Percentiles rank a stretch among this genome's conserved stretches.
Evolutionary conservation across 2,329 filamentous ascomycete species (phyloP).

Genomic region (Talaromyces sp.): DNA sequence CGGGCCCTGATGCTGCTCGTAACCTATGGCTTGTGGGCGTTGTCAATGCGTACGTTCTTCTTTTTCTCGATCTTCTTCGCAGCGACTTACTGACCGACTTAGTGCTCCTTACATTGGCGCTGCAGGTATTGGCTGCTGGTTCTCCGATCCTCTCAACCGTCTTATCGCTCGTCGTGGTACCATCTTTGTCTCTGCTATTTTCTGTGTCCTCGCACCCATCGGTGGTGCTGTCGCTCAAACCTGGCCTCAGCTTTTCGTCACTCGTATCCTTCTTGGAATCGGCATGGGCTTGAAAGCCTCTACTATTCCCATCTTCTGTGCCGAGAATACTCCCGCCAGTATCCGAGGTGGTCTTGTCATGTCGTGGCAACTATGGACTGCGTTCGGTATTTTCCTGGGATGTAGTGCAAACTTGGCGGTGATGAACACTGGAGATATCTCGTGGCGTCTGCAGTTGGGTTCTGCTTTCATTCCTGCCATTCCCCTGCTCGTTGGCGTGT

Average conservation of each 20-base stretch:
- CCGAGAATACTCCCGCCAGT: constrained; percentile 52
- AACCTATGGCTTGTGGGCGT: constrained; percentile 61
- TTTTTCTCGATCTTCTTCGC: constrained; percentile 7
- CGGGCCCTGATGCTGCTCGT: constrained; percentile 34
- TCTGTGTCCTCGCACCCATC: constrained; percentile 63
- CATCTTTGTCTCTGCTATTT: constrained; percentile 59
- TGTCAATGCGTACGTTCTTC: constrained; percentile 52
- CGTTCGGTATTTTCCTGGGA: constrained; percentile 63
- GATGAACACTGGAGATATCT: constrained; percentile 52
- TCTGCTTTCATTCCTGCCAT: constrained; percentile 62
- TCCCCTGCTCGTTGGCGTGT: constrained; percentile 55
- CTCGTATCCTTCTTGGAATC: constrained; percentile 54
- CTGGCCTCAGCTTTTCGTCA: constrained; percentile 55
- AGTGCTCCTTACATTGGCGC: constrained; percentile 51
- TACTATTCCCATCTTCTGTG: constrained; percentile 52
- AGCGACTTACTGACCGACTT: constrained; percentile 9
- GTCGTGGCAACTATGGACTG: constrained; percentile 51
- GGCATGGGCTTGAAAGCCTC: constrained; percentile 60
- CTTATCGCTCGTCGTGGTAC: constrained; percentile 56
- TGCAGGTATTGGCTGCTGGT: constrained; percentile 57
- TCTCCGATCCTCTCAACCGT: constrained; percentile 60
- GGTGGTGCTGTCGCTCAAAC: constrained; percentile 58
- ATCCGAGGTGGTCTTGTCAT: constrained; percentile 55
- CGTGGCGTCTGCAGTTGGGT: constrained; percentile 61
- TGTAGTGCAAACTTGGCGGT: constrained; percentile 62